Evolutionary conservation across 345 rosid species (phyloP), one percentile per base, ranked within the genome.

Genomic region (Eucalyptus viminalis): DNA sequence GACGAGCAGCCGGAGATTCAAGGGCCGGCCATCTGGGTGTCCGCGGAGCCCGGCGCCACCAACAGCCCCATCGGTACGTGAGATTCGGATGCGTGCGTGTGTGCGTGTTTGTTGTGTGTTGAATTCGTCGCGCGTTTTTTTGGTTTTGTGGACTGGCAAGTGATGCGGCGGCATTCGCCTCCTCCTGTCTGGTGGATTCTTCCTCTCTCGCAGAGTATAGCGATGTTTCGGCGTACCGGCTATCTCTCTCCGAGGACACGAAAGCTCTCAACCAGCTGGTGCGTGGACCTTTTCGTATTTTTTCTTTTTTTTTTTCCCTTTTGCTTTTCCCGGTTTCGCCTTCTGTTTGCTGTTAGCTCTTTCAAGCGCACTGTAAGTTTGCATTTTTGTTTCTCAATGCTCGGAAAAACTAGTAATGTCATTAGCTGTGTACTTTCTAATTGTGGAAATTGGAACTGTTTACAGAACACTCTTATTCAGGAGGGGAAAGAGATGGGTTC

Each of bases 401-500:
- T 40, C 4, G 16, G 44, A 19, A 43, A 87, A 45, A 22, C 53
- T 49, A 72, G 31, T 83, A 19, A 80, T 86, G 80, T 76, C 62
- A 50, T 50, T 89, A 49, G 62, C 17, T 40, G 31, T 86, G 44
- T 31, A 43, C 62, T 60, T 69, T 86, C 53, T 87, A 86, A 69
- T 60, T 86, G 88, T 49, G 45, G 13, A 88, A 86, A 37, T 60
- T 87, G 90, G 91, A 90, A 50, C 29, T 76, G 56, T 67, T 47
- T 93, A 92, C 97, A 98, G 99, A 96, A 95, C 92, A 91, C 94
- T 65, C 99, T 97, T 93, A 89, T 97, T 91, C 96, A 96, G 90
- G 99, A 98, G 92, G 99, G 99, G 80, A 96, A 94, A 92, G 99
- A 97, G 94, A 98, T 97, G 99, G 92, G 97, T 14, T 98, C 99